These are phyloP conservation scores for Neophaeococcomyces aloes DNA, from an alignment of 2,329 filamentous ascomycete genomes.

Conservation along the genomic window DNA sequence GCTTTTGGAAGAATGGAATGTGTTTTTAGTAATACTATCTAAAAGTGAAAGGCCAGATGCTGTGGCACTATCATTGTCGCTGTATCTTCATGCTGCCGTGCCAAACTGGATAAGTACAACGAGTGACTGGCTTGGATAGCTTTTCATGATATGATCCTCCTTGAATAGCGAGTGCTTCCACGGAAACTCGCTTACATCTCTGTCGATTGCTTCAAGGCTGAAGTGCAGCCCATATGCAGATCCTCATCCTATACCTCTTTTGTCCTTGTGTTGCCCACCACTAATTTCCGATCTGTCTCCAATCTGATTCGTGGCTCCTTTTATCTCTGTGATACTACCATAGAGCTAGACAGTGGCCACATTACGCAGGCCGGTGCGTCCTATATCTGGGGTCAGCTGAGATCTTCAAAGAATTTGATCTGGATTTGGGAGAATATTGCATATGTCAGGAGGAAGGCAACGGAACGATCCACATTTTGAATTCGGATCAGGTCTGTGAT, in stretches of 20 bases:
- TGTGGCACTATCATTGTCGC: no score
- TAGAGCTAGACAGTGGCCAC: conserved; percentile 17
- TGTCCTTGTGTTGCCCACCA: neutral
- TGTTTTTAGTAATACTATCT: no score
- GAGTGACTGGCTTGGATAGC: conserved; percentile 1
- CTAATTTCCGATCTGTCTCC: neutral
- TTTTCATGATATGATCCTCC: neutral
- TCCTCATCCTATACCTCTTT: neutral
- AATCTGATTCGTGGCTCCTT: neutral
- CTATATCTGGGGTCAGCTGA: conserved; percentile 9
- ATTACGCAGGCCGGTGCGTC: conserved; percentile 20
- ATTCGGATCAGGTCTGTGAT: conserved; percentile 69
- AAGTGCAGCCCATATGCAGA: no score
- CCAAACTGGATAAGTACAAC: neutral
- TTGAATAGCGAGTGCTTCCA: no score
- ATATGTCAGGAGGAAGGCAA: conserved; percentile 1
- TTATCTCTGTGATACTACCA: conserved; percentile 7
- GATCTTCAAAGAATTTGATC: neutral
- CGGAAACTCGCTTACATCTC: no score
- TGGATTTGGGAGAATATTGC: conserved; percentile 4
- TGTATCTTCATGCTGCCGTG: neutral
- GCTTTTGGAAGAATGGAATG: no score
- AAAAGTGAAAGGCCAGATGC: no score
- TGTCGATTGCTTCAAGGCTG: no score
- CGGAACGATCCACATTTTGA: conserved; percentile 34